Base-by-base conservation (phyloP, 768 basidiomycete species). In the Amanita polypyramis region DNA sequence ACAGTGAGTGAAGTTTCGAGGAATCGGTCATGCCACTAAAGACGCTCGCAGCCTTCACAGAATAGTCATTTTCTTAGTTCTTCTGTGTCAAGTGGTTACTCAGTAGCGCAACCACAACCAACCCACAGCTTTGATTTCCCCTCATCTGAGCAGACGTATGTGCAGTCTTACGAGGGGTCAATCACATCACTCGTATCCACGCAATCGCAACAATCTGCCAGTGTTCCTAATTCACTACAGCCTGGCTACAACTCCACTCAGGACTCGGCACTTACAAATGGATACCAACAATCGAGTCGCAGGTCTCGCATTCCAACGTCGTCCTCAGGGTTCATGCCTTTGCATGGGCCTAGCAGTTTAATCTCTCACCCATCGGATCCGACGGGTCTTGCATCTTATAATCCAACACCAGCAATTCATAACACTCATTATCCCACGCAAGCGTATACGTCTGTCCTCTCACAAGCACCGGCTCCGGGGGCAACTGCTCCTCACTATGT, bases 311-410 rank as follows among this genome's bases (percentile, higher is more conserved):
- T 85, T 50, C 82, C 84, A 15, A 57, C 75, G 0, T 64, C 77
- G 5, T 79, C 84, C 0, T 83, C 85, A 9, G 84, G 85, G 10
- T 89, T 86, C 55, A 65, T 76, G 45, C 79, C 84, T 33, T 57
- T 82, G 38, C 59, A 70, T 21, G 70, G 64, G 42, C 73, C 71
- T 54, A 55, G 55, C 11, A 49, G 64, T 15, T 48, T 66, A 43
- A 50, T 66, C 17, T 60, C 70, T 9, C 69, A 70, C 52, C 58
- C 64, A 9, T 61, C 65, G 17, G 66, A 66, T 32, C 58, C 66
- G 20, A 58, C 63, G 44, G 59, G 64, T 19, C 67, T 66, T 55
- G 48, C 59, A n/a, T 68, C 75, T 36, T 74, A 75, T 54, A 65
- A 71, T 14, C 68, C 74, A 17, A 62, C 61, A 32, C 57, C 68